A percentile compares a stretch with the other conserved stretches of the same genome.
phyloP scores from a whole-genome alignment of 805 yeast species.

The Sugiyamaella chiloensis region DNA sequence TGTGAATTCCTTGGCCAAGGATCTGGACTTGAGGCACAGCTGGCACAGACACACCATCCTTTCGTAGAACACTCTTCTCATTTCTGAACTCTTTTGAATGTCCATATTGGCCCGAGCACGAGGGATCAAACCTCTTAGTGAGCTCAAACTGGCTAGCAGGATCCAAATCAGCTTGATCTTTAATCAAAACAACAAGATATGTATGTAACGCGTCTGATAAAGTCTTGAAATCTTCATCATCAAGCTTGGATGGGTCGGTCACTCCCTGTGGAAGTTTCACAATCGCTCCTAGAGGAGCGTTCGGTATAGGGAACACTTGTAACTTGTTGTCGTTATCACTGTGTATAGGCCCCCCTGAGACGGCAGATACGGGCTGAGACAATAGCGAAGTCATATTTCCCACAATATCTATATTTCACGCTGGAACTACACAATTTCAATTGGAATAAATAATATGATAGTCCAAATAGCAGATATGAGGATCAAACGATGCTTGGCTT shows the following conservation, averaged over 20 bases:
- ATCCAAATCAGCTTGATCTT: constrained; percentile 60
- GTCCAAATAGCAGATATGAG: too few species aligned
- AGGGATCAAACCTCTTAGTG: constrained; percentile 76
- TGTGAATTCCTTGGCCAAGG: constrained; percentile 70
- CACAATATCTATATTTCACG: too few species aligned
- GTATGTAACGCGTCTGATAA: constrained; percentile 64
- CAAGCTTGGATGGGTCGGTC: constrained; percentile 68
- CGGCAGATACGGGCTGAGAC: too few species aligned
- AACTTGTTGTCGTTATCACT: too few species aligned
- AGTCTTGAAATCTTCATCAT: constrained; percentile 59
- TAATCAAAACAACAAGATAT: constrained; percentile 71
- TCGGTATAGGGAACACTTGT: constrained; percentile 44
- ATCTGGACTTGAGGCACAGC: constrained; percentile 86
- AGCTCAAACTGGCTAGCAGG: constrained; percentile 75
- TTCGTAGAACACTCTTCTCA: constrained; percentile 62
- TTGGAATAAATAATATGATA: too few species aligned
- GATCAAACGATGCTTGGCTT: too few species aligned
- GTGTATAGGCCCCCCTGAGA: too few species aligned
- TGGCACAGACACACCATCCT: constrained; percentile 79
- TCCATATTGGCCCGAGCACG: constrained; percentile 69
- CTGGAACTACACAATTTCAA: too few species aligned
- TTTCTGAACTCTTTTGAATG: constrained; percentile 78
- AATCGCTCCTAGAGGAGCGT: constrained; percentile 65
- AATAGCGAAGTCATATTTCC: too few species aligned
- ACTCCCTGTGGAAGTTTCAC: constrained; percentile 63